These are phyloP conservation scores for Fusarium sp. DNA, from an alignment of 2,329 filamentous ascomycete genomes.

Conservation along the genomic window DNA sequence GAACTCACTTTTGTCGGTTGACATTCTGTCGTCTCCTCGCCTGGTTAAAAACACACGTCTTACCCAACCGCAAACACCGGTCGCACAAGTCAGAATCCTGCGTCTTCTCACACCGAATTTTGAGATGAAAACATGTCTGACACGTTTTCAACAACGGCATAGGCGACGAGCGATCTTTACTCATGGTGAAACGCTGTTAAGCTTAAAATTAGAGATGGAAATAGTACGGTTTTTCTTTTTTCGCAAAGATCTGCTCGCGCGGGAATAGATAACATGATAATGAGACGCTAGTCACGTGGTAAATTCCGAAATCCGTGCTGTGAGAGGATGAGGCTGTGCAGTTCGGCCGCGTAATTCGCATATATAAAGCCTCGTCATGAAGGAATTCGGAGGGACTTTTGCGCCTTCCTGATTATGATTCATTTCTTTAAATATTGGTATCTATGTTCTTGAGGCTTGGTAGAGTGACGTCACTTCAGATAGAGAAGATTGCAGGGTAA, in stretches of 20 bases:
- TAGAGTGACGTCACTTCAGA: not conserved
- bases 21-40: constrained; percentile 43
- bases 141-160: constrained; percentile 44
- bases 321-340: constrained; percentile 4
- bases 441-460: not conserved
- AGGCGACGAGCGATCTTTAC: not conserved
- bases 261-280: not conserved
- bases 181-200: constrained; percentile 12
- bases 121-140: constrained; percentile 48
- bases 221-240: not conserved
- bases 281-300: not conserved
- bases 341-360: not conserved
- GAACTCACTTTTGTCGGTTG: constrained; percentile 20
- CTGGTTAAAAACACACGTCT: constrained; percentile 48
- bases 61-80: constrained; percentile 49
- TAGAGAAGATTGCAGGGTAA: not conserved
- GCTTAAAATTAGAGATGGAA: not conserved
- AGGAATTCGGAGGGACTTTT: not conserved
- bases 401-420: not conserved
- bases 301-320: not conserved
- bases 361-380: not conserved
- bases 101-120: constrained; percentile 49
- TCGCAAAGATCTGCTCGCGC: not conserved
- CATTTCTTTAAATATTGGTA: not conserved
- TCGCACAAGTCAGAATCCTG: constrained; percentile 48